Evolutionary conservation across 495 filamentous ascomycete genomes (phyloP).

Genomic region (Filosporella fistucella): DNA sequence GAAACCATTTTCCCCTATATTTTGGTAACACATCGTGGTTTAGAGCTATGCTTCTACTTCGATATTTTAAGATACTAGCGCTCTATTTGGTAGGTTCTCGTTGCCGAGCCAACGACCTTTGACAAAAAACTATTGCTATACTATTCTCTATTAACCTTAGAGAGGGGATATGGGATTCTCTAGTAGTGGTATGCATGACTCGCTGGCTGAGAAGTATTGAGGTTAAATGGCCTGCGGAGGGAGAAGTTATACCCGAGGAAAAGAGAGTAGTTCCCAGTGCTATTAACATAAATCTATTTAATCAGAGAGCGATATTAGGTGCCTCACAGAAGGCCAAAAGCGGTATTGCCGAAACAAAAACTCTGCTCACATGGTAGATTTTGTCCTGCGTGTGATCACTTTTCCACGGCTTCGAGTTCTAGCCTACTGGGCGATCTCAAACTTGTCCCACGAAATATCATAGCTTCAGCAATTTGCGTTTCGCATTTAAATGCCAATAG

Average conservation of each 20-base stretch:
- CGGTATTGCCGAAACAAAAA: neutral
- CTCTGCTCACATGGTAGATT: neutral
- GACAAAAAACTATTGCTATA: conserved; percentile 1
- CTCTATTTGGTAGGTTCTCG: conserved; percentile 21
- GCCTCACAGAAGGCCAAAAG: neutral
- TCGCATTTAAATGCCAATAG: too few species aligned
- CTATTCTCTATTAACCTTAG: conserved; percentile 12
- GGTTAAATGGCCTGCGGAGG: neutral
- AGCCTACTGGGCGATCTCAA: too few species aligned
- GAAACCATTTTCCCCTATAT: conserved; percentile 4
- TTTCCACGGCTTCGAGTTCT: too few species aligned
- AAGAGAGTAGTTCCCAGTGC: neutral
- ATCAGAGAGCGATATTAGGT: neutral
- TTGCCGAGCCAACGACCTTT: neutral
- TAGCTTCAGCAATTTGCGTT: too few species aligned
- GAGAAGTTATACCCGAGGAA: conserved; percentile 3
- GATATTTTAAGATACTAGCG: conserved; percentile 30
- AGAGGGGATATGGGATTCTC: conserved; percentile 39
- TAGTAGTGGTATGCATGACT: neutral
- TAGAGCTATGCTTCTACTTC: conserved; percentile 19
- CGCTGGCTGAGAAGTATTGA: conserved; percentile 2
- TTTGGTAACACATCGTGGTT: neutral
- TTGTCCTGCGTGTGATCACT: too few species aligned
- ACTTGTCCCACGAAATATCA: too few species aligned
- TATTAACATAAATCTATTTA: neutral